Conservation (phyloP, 2,329 filamentous ascomycete species). For the Beauveria medogensis region DNA sequence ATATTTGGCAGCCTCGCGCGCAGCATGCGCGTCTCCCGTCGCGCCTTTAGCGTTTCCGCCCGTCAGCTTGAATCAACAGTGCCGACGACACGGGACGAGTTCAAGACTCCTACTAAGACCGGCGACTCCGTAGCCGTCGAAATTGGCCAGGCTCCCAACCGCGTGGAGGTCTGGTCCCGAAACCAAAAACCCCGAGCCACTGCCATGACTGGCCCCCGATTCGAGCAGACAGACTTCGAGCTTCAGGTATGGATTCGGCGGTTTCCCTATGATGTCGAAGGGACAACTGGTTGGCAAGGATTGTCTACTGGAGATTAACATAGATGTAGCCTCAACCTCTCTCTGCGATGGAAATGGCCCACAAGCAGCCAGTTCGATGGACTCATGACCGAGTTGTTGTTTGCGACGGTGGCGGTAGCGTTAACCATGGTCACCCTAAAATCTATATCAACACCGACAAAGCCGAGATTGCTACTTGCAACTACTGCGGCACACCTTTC, state of each 20-base stretch:
- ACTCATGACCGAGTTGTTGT: slow-evolving; percentile 71
- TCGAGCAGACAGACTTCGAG: slow-evolving; percentile 94
- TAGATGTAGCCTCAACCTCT: slow-evolving; percentile 67
- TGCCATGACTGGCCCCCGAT: slow-evolving; percentile 90
- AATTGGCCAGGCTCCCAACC: slow-evolving; percentile 78
- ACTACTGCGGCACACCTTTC: slow-evolving; percentile 88
- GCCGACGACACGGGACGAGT: slow-evolving; percentile 26
- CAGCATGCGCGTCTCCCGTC: slow-evolving; percentile 34
- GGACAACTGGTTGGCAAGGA: neutral
- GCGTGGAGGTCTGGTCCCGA: slow-evolving; percentile 69
- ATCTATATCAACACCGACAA: slow-evolving; percentile 99
- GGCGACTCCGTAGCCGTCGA: slow-evolving; percentile 38
- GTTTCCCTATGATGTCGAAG: neutral
- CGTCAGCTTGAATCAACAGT: slow-evolving; percentile 38
- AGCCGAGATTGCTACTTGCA: slow-evolving; percentile 82
- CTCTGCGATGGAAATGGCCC: slow-evolving; percentile 90
- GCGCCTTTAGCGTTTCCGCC: slow-evolving; percentile 41
- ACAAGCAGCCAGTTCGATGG: slow-evolving; percentile 93
- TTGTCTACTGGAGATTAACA: slow-evolving; percentile 11
- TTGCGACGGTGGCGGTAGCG: slow-evolving; percentile 79
- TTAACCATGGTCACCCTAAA: slow-evolving; percentile 78
- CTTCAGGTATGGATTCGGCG: slow-evolving; percentile 61
- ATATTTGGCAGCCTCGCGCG: slow-evolving; percentile 36
- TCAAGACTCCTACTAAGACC: slow-evolving; percentile 34
- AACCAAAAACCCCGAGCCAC: slow-evolving; percentile 73